These are phyloP conservation scores for Botrytis byssoidea DNA, from an alignment of 2,329 filamentous ascomycete genomes.

Conservation along the genomic window DNA sequence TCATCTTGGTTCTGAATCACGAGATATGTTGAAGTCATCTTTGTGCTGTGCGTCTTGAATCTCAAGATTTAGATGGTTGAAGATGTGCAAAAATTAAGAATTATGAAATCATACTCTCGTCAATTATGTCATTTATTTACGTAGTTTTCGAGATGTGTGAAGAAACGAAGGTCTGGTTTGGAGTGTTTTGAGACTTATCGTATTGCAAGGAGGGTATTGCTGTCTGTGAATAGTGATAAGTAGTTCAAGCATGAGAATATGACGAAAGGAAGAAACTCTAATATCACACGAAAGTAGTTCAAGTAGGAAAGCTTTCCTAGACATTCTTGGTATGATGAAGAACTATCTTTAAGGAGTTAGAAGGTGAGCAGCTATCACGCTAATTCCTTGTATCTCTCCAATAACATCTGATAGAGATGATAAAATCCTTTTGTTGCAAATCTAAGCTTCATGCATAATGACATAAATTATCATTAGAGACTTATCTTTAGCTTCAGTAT, in stretches of 20 bases:
- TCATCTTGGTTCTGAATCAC: neutral
- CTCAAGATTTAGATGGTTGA: neutral
- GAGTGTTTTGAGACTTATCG: too few species aligned
- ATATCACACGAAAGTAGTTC: rapidly evolving
- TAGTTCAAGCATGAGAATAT: neutral
- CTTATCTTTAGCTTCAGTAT: neutral
- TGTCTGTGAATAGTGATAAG: neutral
- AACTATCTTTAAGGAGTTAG: neutral
- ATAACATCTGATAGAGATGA: neutral
- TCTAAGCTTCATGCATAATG: neutral
- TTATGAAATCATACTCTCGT: too few species aligned
- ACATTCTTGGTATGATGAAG: neutral
- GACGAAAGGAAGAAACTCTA: neutral
- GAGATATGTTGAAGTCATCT: neutral
- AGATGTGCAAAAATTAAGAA: too few species aligned
- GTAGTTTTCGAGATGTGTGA: neutral
- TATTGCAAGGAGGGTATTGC: neutral
- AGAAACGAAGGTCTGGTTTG: neutral
- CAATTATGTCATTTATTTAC: rapidly evolving
- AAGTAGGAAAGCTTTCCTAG: neutral
- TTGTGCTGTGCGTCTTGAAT: neutral
- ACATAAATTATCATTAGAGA: neutral
- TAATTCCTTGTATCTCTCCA: neutral
- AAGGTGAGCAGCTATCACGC: neutral
- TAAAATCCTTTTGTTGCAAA: neutral